Percentiles rank a stretch among this genome's conserved stretches.
These are phyloP conservation scores for Stephanodiscus triporus DNA, from an alignment of 108 stramenopile species.

Conservation along the genomic window DNA sequence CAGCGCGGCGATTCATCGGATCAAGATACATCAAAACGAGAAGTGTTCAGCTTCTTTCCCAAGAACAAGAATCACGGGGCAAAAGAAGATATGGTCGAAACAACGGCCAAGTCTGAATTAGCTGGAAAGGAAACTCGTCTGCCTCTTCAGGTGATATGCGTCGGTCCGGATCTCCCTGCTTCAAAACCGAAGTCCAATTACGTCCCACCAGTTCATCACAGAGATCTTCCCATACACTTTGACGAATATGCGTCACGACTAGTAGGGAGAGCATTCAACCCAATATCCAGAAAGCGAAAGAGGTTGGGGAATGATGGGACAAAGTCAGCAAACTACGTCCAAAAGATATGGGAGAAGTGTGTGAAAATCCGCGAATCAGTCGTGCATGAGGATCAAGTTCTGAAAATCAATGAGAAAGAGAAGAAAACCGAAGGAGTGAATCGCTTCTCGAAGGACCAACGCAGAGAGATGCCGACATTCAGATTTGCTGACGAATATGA, in stretches of 20 bases:
- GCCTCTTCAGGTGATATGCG: slow-evolving; percentile 43
- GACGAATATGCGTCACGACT: slow-evolving; percentile 44
- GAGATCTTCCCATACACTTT: slow-evolving; percentile 50
- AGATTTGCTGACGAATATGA: background rate
- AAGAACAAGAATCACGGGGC: slow-evolving; percentile 13
- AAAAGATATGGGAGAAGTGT: slow-evolving; percentile 47
- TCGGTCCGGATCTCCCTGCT: background rate
- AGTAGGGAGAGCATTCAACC: slow-evolving; percentile 49
- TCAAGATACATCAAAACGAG: background rate
- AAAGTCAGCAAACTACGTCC: slow-evolving; percentile 36
- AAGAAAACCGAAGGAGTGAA: slow-evolving; percentile 9
- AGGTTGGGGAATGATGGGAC: slow-evolving; percentile 36
- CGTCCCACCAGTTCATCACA: slow-evolving; percentile 30
- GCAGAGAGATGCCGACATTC: background rate
- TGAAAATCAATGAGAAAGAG: background rate
- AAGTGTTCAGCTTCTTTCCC: slow-evolving; percentile 49
- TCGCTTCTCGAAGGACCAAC: slow-evolving; percentile 18
- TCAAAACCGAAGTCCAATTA: slow-evolving; percentile 8
- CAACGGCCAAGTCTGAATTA: background rate
- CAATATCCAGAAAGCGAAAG: slow-evolving; percentile 36
- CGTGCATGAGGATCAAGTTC: background rate
- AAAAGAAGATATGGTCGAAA: background rate
- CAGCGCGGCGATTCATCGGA: background rate
- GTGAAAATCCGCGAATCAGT: background rate
- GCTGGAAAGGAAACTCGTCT: slow-evolving; percentile 19